A percentile compares a stretch with the other conserved stretches of the same genome.
These are phyloP conservation scores for Linnemannia schmuckeri DNA, from an alignment of 192 early-diverging fungal species.

Conservation along the genomic window DNA sequence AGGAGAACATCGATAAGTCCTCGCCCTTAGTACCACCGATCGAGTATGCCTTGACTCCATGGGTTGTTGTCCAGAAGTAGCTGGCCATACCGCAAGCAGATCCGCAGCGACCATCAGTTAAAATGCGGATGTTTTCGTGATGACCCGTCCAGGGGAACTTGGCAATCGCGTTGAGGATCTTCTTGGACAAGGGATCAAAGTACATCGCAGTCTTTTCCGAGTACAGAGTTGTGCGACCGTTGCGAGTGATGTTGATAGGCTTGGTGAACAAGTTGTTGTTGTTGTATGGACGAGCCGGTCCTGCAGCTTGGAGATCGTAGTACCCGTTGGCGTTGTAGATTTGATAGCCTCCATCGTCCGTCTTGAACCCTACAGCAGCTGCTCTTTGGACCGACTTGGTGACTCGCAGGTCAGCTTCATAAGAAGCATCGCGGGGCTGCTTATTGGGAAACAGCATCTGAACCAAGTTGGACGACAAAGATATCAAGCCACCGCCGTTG, in stretches of 20 bases:
- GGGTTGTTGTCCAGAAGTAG: neutral
- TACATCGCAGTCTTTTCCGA: conserved; percentile 7
- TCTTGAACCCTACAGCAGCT: neutral
- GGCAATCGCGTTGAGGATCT: neutral
- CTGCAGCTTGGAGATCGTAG: neutral
- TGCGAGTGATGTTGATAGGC: neutral
- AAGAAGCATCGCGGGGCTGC: neutral
- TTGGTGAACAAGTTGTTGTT: conserved; percentile 4
- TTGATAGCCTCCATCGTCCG: neutral
- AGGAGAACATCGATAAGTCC: conserved; percentile 21
- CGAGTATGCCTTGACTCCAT: conserved; percentile 15
- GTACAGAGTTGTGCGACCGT: conserved; percentile 7
- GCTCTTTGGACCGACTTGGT: neutral
- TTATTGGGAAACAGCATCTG: conserved; percentile 28
- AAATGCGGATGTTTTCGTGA: conserved; percentile 15
- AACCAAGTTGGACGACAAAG: conserved; percentile 11
- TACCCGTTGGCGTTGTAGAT: conserved; percentile 13
- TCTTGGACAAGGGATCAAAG: neutral
- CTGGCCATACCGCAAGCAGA: conserved; percentile 19
- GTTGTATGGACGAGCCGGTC: neutral
- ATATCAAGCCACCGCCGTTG: conserved; percentile 25
- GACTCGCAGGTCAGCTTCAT: neutral
- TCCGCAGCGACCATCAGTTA: conserved; percentile 28
- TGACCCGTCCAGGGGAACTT: conserved; percentile 22
- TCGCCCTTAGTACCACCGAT: conserved; percentile 15